Base-by-base conservation (phyloP, 306 rosid species). In the Cucumis cinereus region DNA sequence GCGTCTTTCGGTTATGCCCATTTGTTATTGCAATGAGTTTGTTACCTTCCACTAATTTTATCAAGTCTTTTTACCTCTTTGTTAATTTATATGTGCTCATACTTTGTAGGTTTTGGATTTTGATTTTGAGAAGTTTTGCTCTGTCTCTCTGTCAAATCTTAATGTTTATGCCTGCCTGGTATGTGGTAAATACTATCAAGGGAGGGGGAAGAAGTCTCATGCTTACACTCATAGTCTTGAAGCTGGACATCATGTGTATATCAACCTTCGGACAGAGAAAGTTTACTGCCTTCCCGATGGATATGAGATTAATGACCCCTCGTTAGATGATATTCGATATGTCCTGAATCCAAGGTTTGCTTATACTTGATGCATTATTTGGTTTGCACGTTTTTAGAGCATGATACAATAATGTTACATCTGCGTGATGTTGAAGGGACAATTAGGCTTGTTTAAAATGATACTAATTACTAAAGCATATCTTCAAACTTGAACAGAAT, bases 161-260 rank as follows among this genome's bases (percentile, higher is more conserved):
- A 94, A 94, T 68, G 99, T 94, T 57, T 94, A 92, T 84, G 97
- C 97, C 0, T 94, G 99, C 71, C 81, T 94, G 84, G 99, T 94
- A 49, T 94, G 99, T 58, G 99, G 99, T 33, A 94, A 94, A 79
- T 94, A 92, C 80, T 92, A 85, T 80, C 97, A 94, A 89, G 99
- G 99, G 59, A 90, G 98, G 75, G 99, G 99, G 84, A 94, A 53
- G 85, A 94, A 81, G 70, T 94, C 99, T 75, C 99, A 90, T 77
- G 98, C 98, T 23, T 94, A 94, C 81, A 94, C 98, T n/a, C 98
- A 94, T 77, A 91, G 98, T 76, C 89, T 94, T 63, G 98, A 94
- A 85, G 98, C 97, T 12, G 98, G 95, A 35, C 98, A 94, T 86
- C 98, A 94, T 62, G 97, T 94, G 59, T 94, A 87, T 67, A 89